Evolutionary conservation across 2,329 filamentous ascomycete species (phyloP).

Genomic region (Sclerotiophoma versabilis): DNA sequence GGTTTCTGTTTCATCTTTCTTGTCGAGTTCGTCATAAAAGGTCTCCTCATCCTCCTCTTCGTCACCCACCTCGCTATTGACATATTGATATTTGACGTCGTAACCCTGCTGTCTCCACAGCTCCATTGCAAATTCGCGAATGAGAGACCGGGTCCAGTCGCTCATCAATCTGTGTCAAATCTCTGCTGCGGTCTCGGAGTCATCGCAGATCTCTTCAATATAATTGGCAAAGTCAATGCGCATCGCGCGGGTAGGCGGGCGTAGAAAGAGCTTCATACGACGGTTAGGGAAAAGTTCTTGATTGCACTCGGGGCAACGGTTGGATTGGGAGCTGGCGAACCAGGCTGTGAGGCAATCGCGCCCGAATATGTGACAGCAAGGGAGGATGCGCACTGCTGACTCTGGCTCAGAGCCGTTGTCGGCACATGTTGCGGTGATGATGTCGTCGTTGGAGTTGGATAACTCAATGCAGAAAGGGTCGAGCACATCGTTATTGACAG

Average conservation of each 20-base stretch:
- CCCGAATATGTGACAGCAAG: background rate
- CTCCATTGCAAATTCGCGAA: background rate
- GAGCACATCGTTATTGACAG: background rate
- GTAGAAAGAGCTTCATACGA: background rate
- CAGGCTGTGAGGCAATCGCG: background rate
- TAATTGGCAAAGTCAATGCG: background rate
- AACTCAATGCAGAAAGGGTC: background rate
- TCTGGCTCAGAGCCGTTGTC: background rate
- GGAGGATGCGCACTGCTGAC: background rate
- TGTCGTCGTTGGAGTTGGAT: background rate
- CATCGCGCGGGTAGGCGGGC: background rate
- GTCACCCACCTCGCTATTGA: background rate
- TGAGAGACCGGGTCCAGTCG: background rate
- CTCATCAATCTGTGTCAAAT: background rate
- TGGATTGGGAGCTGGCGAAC: background rate
- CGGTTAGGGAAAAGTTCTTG: background rate
- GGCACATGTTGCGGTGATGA: background rate
- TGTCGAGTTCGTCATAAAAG: too few species aligned
- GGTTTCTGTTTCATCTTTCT: too few species aligned
- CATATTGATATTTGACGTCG: background rate
- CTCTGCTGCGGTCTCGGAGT: background rate
- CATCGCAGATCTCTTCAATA: background rate
- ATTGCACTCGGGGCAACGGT: constrained; percentile 5
- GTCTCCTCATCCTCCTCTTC: background rate
- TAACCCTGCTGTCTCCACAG: background rate